These are phyloP conservation scores for Alternaria gaisen DNA, from an alignment of 2,329 filamentous ascomycete genomes.

Conservation along the genomic window DNA sequence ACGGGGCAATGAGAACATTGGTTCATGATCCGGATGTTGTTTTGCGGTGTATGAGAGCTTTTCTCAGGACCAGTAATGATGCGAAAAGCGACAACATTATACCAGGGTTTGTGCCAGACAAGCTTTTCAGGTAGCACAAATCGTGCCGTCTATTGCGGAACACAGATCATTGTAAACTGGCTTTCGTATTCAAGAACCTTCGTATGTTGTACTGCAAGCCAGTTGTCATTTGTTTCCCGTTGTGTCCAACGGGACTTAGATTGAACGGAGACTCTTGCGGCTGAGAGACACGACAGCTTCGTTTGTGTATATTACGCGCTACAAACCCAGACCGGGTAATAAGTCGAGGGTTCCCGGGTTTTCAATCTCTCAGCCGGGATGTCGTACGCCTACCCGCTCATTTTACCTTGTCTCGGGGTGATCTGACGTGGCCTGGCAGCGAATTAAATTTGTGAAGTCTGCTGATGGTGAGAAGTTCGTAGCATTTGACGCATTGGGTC, in stretches of 20 bases:
- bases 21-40: neutral
- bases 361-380: neutral
- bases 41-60: neutral
- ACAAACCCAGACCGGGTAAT: neutral
- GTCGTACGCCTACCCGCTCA: neutral
- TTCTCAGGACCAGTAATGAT: neutral
- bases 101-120: neutral
- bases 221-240: neutral
- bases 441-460: neutral
- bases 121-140: neutral
- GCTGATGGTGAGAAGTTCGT: neutral
- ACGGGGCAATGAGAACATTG: neutral
- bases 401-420: neutral
- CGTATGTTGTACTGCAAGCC: neutral
- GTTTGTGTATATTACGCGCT: neutral
- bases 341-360: neutral
- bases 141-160: slow-evolving; percentile 1
- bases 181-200: neutral
- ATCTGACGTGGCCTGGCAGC: slow-evolving; percentile 5
- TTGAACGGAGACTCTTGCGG: neutral
- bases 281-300: neutral
- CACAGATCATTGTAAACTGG: neutral
- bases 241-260: neutral
- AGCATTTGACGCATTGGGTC: neutral
- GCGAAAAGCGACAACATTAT: neutral